phyloP scores from a whole-genome alignment of 495 filamentous ascomycete species.

The Podospora sp. region DNA sequence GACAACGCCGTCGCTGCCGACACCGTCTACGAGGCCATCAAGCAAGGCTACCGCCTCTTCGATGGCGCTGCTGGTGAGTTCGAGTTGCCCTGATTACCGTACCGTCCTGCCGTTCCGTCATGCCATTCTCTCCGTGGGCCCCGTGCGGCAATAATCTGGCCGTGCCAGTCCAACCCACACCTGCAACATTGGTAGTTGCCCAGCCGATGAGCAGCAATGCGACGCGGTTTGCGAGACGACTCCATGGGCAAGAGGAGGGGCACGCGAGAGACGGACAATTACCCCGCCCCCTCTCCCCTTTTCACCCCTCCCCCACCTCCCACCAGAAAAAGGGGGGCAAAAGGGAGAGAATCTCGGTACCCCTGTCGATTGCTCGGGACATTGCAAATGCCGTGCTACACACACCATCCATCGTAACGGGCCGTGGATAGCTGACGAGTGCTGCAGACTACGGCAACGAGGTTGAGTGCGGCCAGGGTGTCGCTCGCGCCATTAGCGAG shows the following conservation, averaged over 20 bases:
- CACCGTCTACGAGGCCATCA: constrained; percentile 86
- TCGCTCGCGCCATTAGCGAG: constrained; percentile 84
- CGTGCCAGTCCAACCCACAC: constrained; percentile 4
- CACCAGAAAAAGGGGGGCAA: not conserved
- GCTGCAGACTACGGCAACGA: constrained; percentile 84
- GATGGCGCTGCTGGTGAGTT: constrained; percentile 81
- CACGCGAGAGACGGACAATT: constrained; percentile 20
- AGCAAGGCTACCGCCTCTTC: constrained; percentile 82
- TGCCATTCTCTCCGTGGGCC: not conserved
- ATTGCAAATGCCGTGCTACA: constrained; percentile 15
- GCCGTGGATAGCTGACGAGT: constrained; percentile 11
- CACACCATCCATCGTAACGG: constrained; percentile 2
- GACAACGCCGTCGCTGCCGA: constrained; percentile 76
- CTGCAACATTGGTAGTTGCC: not conserved
- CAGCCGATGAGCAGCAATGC: not conserved
- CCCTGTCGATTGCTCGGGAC: constrained; percentile 23
- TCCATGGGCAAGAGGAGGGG: constrained; percentile 24
- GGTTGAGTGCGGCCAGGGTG: constrained; percentile 77
- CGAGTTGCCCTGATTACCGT: not conserved
- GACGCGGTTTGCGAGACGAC: constrained; percentile 9
- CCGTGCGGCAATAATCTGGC: constrained; percentile 5
- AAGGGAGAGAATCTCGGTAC: constrained; percentile 15
- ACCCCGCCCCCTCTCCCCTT: constrained; percentile 35
- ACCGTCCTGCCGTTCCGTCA: not conserved
- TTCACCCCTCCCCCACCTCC: constrained; percentile 33